Evolutionary conservation across 2,329 filamentous ascomycete genomes (phyloP), one percentile per base, ranked within the genome.

Genomic region (Colletotrichum filicis): DNA sequence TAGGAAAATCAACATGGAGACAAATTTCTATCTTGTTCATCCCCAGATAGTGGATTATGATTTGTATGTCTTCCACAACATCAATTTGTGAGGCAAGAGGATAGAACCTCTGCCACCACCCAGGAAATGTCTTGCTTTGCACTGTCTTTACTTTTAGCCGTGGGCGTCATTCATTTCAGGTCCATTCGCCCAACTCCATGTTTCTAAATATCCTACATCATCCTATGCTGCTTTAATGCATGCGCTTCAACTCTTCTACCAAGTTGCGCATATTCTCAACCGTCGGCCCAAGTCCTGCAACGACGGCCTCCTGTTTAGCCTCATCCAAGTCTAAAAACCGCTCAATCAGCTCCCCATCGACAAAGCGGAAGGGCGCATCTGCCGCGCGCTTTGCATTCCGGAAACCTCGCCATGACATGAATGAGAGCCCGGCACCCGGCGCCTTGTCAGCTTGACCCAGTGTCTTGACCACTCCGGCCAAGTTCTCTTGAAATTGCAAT

Each of bases 301-400:
- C 91, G 62, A 89, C 85, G 67, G 83, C 80, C 76, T 83, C 85
- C 82, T 92, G 91, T 53, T 83, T 83, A 49, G 85, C 85, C 68
- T 92, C 90, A 58, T 89, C 86, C 75, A 94, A 85, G 75, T 95
- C 92, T 76, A 98, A 82, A 79, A 98, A 98, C 64, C 90, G 84
- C 83, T 98, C 96, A 14, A 99, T 87, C 78, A 98, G 86, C 80
- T 98, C 96, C 0, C 96, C 97, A 79, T 99, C 97, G 14, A 99
- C 90, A 78, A 98, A 98, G 1, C 96, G 89, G 79, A 91, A 94
- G 0, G 97, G 96, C 52, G 93, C 94, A 0, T 93, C 92, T 0
- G 90, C 89, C 72, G 93, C 90, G 22, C 92, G 86, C 30, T 93
- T 91, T 28, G 90, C 86, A 66, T 91, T 97, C 74, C 91, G 91